A percentile compares a stretch with the other conserved stretches of the same genome.
Conservation (phyloP, 768 basidiomycete genomes). For the Boletus subcaerulescens region DNA sequence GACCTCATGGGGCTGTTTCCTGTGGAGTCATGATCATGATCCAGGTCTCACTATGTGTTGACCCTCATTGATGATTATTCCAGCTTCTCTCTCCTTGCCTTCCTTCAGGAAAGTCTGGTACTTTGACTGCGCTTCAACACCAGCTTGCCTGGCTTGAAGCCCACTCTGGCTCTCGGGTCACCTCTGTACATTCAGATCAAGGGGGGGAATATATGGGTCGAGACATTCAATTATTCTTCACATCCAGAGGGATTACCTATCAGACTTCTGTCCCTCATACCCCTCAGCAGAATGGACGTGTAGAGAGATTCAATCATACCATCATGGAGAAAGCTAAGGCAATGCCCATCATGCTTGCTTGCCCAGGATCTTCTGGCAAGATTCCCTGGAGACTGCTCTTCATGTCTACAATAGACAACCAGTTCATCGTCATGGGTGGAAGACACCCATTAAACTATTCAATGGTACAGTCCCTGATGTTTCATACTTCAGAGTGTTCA, state of each 20-base stretch:
- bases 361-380: not conserved
- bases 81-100: not conserved
- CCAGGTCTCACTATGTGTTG: accelerated
- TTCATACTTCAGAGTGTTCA: not conserved
- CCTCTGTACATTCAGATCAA: not conserved
- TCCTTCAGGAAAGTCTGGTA: not conserved
- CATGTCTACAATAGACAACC: not conserved
- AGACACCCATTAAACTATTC: not conserved
- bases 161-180: not conserved
- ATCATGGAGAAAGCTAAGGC: not conserved
- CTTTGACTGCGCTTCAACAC: not conserved
- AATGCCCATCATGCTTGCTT: not conserved
- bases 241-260: not conserved
- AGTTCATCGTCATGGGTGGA: not conserved
- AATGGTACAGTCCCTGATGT: not conserved
- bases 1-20: not conserved
- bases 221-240: not conserved
- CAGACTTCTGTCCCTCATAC: not conserved
- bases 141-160: accelerated
- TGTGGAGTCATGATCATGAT: not conserved
- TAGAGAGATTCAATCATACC: not conserved
- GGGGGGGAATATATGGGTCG: not conserved
- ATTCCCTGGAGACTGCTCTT: not conserved
- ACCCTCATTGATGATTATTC: not conserved
- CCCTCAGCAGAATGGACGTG: not conserved